Conservation (phyloP, 768 basidiomycete species). For the Leucosporidium yakuticum region DNA sequence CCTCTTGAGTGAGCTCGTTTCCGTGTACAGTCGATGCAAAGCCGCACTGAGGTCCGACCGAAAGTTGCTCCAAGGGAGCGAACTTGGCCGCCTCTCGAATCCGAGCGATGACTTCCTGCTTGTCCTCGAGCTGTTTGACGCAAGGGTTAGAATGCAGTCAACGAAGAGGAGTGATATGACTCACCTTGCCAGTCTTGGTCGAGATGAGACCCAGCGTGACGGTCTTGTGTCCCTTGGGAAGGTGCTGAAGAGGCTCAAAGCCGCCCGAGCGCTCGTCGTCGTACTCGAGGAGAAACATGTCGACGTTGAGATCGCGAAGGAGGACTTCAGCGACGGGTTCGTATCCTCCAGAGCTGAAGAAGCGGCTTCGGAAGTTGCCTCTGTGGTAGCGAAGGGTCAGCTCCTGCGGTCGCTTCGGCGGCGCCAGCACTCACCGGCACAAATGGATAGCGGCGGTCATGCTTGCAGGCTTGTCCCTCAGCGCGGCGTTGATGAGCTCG, state of each 20-base stretch:
- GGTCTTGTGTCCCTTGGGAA: conserved; percentile 33
- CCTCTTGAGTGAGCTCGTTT: conserved; percentile 31
- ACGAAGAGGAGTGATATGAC: too few species aligned
- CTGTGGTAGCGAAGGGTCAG: neutral
- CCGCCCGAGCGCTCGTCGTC: conserved; percentile 31
- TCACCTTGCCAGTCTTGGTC: conserved; percentile 30
- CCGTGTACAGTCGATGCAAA: conserved; percentile 25
- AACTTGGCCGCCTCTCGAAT: conserved; percentile 36
- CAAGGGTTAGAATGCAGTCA: too few species aligned
- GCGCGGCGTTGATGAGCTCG: conserved; percentile 30
- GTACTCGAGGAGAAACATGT: conserved; percentile 35
- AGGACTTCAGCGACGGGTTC: conserved; percentile 31
- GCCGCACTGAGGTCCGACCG: conserved; percentile 37
- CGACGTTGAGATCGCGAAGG: conserved; percentile 30
- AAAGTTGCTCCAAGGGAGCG: conserved; percentile 38
- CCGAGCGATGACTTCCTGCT: conserved; percentile 34
- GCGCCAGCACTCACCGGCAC: conserved; percentile 10
- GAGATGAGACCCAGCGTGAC: conserved; percentile 38
- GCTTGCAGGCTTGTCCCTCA: conserved; percentile 25
- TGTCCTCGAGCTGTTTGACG: conserved; percentile 36
- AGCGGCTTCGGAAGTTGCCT: conserved; percentile 30
- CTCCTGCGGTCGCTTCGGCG: neutral
- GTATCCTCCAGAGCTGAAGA: conserved; percentile 26
- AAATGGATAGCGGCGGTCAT: conserved; percentile 33
- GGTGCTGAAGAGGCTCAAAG: conserved; percentile 33